Base-by-base conservation (phyloP, 2,329 filamentous ascomycete species). In the Anthostomella pinea region DNA sequence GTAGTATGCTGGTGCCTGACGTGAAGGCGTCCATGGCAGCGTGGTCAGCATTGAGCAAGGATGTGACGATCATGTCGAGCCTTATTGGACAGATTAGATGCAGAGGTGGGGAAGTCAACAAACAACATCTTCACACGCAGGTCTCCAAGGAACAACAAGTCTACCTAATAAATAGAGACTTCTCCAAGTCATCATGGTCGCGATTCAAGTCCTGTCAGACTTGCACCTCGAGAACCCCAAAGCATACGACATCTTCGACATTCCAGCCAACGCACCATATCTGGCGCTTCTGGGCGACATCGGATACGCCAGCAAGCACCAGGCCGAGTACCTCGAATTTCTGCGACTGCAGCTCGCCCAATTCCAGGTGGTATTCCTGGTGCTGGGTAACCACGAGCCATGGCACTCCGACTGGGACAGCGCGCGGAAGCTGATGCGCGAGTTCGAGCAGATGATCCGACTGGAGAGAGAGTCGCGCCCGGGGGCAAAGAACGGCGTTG, bases 241-340 rank as follows among this genome's bases (percentile, higher is more conserved):
- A 27, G 58, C 60, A 13, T 81, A 80, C 52, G 68, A 75, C 20
- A 15, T 59, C 16, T 80, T 73, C 47, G 50, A 70, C 3, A 69
- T 79, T 15, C 32, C 49, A 0, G 67, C 70, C 2, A 61, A 57
- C 32, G 69, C 74, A 1, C 69, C 70, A 0, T 66, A 70, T 39
- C 63, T 81, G 2, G 75, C 73, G 0, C 63, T 81, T 0, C 63
- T 80, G 0, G 77, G 77, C 15, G 75, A 80, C 45, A 73, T 81
- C 33, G 76, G 75, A 29, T 66, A 67, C 38, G 33, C 64, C 15
- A 48, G 38, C 2, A 42, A 59, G 7, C 62, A 70, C 39, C 62
- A 70, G 26, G 49, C 63, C 10, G 64, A 67, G 1, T 67, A 68
- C 44, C 58, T 69, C 21, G 35, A 21, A 1, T 81, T 80, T 46